phyloP scores from a whole-genome alignment of 75 land plant genomes.

The Selaginella moellendorffii region DNA sequence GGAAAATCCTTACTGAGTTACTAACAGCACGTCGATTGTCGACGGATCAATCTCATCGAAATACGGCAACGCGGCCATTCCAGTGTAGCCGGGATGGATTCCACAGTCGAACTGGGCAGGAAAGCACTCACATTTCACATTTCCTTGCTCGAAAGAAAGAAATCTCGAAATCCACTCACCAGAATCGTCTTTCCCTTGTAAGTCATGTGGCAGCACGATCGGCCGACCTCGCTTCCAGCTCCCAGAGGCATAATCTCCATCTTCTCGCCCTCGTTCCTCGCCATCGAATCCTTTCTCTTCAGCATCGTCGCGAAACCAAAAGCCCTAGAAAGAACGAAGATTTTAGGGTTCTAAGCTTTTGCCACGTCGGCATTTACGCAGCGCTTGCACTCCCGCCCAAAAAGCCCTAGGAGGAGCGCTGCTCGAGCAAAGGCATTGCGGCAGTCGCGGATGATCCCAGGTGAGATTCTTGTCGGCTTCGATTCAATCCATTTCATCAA shows the following conservation, averaged over 20 bases:
- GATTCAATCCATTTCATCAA: too few relatives aligned
- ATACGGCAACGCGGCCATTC: slow-evolving; percentile 94
- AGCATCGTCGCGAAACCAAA: slow-evolving; percentile 3
- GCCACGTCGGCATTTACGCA: background rate
- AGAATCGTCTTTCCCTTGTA: slow-evolving; percentile 71
- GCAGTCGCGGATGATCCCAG: too few relatives aligned
- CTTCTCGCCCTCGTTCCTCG: slow-evolving; percentile 54
- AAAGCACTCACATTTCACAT: background rate
- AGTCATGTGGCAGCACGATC: slow-evolving; percentile 90
- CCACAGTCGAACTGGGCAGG: slow-evolving; percentile 92
- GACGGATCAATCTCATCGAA: slow-evolving; percentile 98
- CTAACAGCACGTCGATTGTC: slow-evolving; percentile 80
- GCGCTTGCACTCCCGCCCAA: background rate
- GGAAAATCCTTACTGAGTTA: slow-evolving; percentile 68
- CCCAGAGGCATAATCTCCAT: slow-evolving; percentile 81
- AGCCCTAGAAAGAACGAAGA: background rate
- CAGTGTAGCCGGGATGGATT: slow-evolving; percentile 91
- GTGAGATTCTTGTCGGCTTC: too few relatives aligned
- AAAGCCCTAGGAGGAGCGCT: slow-evolving; percentile 1
- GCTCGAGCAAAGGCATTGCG: too few relatives aligned
- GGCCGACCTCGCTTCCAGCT: slow-evolving; percentile 93
- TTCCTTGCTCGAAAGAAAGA: background rate
- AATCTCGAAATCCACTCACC: slow-evolving; percentile 22
- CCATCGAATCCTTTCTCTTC: slow-evolving; percentile 44
- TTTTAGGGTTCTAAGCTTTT: background rate